Evolutionary conservation across 345 rosid genomes (phyloP), one percentile per base, ranked within the genome.

Genomic region (Conringia planisiliqua): DNA sequence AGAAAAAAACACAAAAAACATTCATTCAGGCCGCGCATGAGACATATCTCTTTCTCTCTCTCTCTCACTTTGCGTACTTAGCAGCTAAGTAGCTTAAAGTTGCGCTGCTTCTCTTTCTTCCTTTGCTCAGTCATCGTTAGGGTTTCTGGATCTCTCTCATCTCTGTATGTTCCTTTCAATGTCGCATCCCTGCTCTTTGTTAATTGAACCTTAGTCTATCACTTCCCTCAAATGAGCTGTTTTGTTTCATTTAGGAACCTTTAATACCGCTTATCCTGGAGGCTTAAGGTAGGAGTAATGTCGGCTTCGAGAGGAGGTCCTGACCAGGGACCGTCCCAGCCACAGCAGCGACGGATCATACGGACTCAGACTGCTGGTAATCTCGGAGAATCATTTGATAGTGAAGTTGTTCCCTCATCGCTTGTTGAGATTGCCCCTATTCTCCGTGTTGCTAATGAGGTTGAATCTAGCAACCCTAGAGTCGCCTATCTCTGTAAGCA

Each of bases 371-470:
- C 99, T 2, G 93, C 88, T 0, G 98, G 99, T 57, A 88, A 86
- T 81, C 89, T 92, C 0, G 98, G 99, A 17, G 99, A 96, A 80
- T 82, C 88, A 56, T 90, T 96, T 72, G 96, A 96, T 61, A 96
- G 99, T 78, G 99, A 96, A 83, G 90, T 92, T 11, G 98, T 96
- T 76, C 99, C 99, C 1, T 96, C 99, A 16, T 88, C 99, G 2
- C 90, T 96, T 66, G 83, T 85, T 54, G 96, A 90, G 83, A 92
- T 96, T 66, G 99, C 99, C 0, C 99, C 98, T 7, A 96, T 96
- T 87, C 98, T 96, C 57, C 98, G 99, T 77, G 99, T 96, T 78
- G 99, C 99, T 62, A 96, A 96, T 88, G 99, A 96, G 75, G 98
- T 92, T 32, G 99, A 96, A 86, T 54, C 82, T 38, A 88, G 85